A percentile compares a stretch with the other conserved stretches of the same genome.
Evolutionary conservation across 1,139 yeast species (phyloP).

Genomic region (Magnusiomyces tetraspermus): DNA sequence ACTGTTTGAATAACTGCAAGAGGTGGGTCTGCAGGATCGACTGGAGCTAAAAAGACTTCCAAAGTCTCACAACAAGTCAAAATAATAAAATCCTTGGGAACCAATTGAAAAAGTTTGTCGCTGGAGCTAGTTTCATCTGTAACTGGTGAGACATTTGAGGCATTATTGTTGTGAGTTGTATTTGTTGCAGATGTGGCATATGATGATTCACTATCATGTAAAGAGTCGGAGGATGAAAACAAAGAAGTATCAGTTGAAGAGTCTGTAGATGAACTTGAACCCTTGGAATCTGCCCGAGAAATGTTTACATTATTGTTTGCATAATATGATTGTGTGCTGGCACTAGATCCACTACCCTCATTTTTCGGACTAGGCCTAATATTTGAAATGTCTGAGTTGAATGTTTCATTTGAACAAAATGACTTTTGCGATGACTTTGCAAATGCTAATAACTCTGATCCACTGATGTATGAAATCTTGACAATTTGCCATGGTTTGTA

Average conservation of each 20-base stretch:
- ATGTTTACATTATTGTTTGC: background rate
- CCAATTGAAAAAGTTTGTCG: background rate
- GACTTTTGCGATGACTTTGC: background rate
- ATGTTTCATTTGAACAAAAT: background rate
- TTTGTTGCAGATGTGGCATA: background rate
- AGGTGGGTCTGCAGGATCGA: constrained; percentile 1
- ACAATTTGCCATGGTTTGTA: constrained; percentile 4
- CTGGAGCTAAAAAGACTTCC: background rate
- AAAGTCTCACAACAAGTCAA: constrained; percentile 4
- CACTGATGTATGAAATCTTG: constrained; percentile 2
- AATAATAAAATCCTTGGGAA: background rate
- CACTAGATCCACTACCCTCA: background rate
- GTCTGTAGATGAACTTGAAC: background rate
- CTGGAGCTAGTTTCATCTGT: background rate
- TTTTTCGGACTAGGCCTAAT: background rate
- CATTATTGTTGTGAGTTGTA: background rate
- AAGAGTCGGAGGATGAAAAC: background rate
- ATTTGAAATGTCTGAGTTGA: background rate
- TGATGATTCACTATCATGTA: background rate
- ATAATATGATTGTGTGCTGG: background rate
- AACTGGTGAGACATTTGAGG: background rate
- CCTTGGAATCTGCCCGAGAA: background rate
- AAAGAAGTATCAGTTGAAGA: background rate
- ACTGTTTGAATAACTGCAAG: constrained; percentile 2
- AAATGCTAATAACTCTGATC: background rate